These are phyloP conservation scores for Penicillium sp. DNA, from an alignment of 2,329 filamentous ascomycete species.

Conservation along the genomic window DNA sequence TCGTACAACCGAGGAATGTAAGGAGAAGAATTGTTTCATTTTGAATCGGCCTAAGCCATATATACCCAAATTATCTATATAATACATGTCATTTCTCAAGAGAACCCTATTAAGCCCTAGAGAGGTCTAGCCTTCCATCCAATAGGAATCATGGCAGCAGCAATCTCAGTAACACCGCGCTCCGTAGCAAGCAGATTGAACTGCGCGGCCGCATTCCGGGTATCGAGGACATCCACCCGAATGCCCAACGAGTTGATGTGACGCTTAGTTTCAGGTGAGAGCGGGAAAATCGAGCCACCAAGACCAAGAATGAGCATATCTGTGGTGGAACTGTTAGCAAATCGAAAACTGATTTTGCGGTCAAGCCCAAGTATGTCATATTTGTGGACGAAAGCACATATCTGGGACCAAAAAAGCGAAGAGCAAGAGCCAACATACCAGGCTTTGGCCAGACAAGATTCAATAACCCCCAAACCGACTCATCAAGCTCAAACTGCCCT, in stretches of 20 bases:
- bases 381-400: constrained; percentile 1
- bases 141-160: constrained; percentile 81
- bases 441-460: constrained; percentile 83
- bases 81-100: background rate
- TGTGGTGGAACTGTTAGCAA: constrained; percentile 34
- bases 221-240: constrained; percentile 84
- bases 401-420: constrained; percentile 3
- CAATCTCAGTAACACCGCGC: constrained; percentile 78
- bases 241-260: constrained; percentile 77
- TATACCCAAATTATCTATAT: background rate
- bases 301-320: constrained; percentile 89
- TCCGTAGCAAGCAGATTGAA: constrained; percentile 97
- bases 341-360: background rate
- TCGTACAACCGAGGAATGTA: constrained; percentile 6
- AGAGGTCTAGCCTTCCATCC: constrained; percentile 63
- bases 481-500: constrained; percentile 76
- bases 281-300: constrained; percentile 70
- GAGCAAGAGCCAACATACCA: constrained; percentile 56
- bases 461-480: constrained; percentile 71
- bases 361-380: background rate
- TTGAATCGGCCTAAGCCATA: background rate
- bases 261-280: constrained; percentile 71
- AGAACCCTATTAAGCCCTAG: background rate
- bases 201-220: constrained; percentile 87
- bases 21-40: background rate